Conservation (phyloP, 495 filamentous ascomycete species). For the Aspergillus kassunensis region DNA sequence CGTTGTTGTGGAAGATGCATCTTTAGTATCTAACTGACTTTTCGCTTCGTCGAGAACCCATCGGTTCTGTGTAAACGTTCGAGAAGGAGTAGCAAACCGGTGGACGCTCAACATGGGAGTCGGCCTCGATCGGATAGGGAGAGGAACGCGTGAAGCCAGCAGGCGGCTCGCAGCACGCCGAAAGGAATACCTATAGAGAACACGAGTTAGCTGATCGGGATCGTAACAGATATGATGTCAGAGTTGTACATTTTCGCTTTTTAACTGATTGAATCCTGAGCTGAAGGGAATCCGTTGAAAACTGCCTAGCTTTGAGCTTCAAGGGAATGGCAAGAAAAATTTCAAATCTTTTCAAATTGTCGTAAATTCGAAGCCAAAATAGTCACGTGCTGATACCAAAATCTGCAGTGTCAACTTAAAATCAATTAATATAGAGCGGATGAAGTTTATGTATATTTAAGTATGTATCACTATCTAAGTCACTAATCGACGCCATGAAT, state of each 20-base stretch:
- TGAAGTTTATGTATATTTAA: too few species aligned
- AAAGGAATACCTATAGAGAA: conserved; percentile 34
- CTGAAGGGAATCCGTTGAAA: too few species aligned
- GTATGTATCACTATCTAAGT: too few species aligned
- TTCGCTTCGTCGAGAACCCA: conserved; percentile 39
- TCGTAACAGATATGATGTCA: not conserved
- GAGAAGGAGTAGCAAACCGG: conserved; percentile 19
- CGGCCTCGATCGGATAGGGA: conserved; percentile 41
- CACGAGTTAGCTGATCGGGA: not conserved
- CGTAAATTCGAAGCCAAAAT: too few species aligned
- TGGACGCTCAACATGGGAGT: conserved; percentile 30
- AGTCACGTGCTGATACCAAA: too few species aligned
- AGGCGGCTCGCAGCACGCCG: conserved; percentile 56
- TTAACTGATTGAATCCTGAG: too few species aligned
- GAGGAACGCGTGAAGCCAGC: conserved; percentile 45
- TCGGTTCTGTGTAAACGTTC: conserved; percentile 34
- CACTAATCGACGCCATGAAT: not conserved
- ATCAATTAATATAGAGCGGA: too few species aligned
- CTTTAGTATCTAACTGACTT: conserved; percentile 9
- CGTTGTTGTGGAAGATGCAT: not conserved
- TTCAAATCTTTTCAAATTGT: too few species aligned
- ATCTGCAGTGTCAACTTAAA: too few species aligned
- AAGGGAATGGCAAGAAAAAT: too few species aligned
- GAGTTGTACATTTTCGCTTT: not conserved
- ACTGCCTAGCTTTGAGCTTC: too few species aligned